Evolutionary conservation across 805 yeast genomes (phyloP).

Genomic region (Candida jianshihensis): DNA sequence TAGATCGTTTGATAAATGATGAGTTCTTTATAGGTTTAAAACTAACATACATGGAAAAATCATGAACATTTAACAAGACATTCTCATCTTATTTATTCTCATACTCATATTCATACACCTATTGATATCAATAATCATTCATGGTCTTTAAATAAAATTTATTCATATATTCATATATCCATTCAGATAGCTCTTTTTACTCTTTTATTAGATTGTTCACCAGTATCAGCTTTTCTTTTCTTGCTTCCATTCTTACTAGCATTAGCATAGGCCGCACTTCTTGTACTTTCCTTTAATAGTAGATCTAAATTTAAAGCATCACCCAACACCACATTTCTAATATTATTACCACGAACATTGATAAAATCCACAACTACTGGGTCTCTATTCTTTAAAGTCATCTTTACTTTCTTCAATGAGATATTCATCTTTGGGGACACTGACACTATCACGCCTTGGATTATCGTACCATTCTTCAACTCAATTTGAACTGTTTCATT

Average conservation of each 20-base stretch:
- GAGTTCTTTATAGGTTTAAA: conserved; percentile 68
- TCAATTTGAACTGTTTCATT: conserved; percentile 88
- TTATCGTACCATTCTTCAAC: conserved; percentile 81
- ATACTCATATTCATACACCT: neutral
- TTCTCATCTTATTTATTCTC: no score
- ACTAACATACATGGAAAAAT: conserved; percentile 45
- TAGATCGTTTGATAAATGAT: conserved; percentile 50
- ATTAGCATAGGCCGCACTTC: neutral
- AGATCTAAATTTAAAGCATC: conserved; percentile 75
- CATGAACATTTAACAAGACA: conserved; percentile 26
- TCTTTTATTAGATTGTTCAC: conserved; percentile 22
- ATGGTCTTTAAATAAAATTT: neutral
- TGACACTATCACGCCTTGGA: conserved; percentile 76
- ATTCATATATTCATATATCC: neutral
- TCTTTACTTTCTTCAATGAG: conserved; percentile 69
- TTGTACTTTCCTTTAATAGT: conserved; percentile 41
- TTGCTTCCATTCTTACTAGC: conserved; percentile 3
- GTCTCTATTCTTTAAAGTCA: conserved; percentile 65
- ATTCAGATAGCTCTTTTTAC: conserved; percentile 30
- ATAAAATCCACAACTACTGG: conserved; percentile 69
- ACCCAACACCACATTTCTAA: conserved; percentile 76
- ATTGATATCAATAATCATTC: neutral
- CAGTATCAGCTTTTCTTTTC: conserved; percentile 16
- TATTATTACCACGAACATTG: conserved; percentile 83
- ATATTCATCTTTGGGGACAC: conserved; percentile 92